Conservation (phyloP, 1,139 yeast genomes). For the Suhomyces chickasaworum region DNA sequence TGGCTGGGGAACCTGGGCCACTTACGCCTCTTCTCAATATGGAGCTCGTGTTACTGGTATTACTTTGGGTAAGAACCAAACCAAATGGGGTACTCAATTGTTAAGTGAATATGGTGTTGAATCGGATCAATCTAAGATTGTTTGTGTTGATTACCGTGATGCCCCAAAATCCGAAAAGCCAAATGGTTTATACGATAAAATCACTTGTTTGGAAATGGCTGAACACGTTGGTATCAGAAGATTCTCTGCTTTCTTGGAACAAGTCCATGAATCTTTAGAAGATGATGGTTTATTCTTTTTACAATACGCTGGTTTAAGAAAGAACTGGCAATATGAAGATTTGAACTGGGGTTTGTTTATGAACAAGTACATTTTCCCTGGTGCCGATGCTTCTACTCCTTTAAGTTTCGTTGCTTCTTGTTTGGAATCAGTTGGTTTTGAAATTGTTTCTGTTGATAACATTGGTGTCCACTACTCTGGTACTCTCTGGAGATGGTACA, state of each 20-base stretch:
- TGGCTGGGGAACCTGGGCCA: conserved; percentile 95
- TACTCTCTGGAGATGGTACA: conserved; percentile 92
- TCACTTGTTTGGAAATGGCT: conserved; percentile 92
- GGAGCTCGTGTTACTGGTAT: conserved; percentile 90
- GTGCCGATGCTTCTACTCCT: conserved; percentile 97
- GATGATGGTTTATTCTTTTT: conserved; percentile 88
- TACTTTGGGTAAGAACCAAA: conserved; percentile 88
- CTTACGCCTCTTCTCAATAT: conserved; percentile 78
- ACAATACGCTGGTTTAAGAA: conserved; percentile 91
- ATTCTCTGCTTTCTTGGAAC: conserved; percentile 71
- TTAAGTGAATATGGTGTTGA: conserved; percentile 69
- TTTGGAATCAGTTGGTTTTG: conserved; percentile 85
- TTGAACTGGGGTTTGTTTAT: conserved; percentile 92
- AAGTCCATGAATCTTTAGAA: conserved; percentile 83
- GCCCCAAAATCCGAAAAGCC: conserved; percentile 67
- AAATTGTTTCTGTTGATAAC: conserved; percentile 79
- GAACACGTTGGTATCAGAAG: conserved; percentile 95
- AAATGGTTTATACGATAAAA: conserved; percentile 76
- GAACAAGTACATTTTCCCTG: conserved; percentile 97
- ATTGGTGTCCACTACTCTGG: conserved; percentile 93
- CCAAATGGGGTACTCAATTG: conserved; percentile 82
- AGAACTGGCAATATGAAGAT: conserved; percentile 94
- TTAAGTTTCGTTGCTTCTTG: conserved; percentile 76
- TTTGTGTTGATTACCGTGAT: conserved; percentile 89
- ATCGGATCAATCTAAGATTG: conserved; percentile 69